These are phyloP conservation scores for Exophiala sp. DNA, from an alignment of 2,329 filamentous ascomycete species.

Conservation along the genomic window DNA sequence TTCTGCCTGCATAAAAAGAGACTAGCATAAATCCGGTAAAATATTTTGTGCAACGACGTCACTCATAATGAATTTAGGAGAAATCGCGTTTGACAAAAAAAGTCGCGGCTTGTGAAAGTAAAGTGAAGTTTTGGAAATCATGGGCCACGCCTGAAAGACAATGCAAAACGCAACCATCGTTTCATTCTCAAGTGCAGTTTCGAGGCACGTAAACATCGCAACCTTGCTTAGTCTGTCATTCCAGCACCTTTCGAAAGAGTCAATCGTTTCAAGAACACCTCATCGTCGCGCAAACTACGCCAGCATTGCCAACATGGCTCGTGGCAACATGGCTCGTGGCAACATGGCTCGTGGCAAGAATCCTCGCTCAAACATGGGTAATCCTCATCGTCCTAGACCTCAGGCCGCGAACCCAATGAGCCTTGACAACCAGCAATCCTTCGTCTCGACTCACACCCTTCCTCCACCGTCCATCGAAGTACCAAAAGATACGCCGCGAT, in stretches of 20 bases:
- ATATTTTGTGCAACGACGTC: background rate
- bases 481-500: conserved; percentile 14
- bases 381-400: background rate
- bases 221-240: background rate
- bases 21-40: background rate
- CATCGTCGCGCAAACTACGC: background rate
- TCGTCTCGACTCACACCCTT: background rate
- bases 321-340: too few species aligned
- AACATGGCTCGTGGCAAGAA: background rate
- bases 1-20: background rate
- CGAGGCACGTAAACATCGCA: background rate
- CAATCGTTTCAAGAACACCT: background rate
- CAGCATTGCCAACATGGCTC: background rate
- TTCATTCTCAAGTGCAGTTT: background rate
- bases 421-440: background rate
- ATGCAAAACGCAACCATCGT: background rate
- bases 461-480: conserved; percentile 11
- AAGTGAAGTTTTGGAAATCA: background rate
- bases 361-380: background rate
- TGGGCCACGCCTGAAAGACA: background rate
- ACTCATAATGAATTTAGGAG: background rate
- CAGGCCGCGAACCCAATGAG: background rate
- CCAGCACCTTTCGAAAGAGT: background rate
- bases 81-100: background rate
- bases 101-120: background rate